These are phyloP conservation scores for Ophiostoma triangulosporum DNA, from an alignment of 2,329 filamentous ascomycete species.

Conservation along the genomic window DNA sequence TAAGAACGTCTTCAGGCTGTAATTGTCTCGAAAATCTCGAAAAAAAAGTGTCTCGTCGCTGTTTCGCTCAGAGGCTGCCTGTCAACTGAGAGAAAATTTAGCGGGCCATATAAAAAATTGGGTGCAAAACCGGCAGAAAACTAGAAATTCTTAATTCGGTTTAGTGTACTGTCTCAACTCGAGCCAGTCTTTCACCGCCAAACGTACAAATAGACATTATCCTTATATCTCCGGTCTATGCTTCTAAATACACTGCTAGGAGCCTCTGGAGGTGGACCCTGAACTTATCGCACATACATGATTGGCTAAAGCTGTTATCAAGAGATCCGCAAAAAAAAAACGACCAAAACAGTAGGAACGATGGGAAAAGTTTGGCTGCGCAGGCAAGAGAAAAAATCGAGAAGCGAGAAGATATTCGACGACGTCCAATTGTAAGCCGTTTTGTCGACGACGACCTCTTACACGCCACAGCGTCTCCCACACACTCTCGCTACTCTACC, in stretches of 20 bases:
- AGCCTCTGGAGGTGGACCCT: not conserved
- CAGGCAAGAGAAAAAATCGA: not conserved
- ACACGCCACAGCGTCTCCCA: not conserved
- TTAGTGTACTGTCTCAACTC: not conserved
- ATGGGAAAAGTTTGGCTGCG: constrained; percentile 2
- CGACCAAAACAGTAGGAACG: constrained; percentile 5
- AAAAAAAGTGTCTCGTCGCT: not conserved
- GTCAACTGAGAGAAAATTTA: constrained; percentile 7
- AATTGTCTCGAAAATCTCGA: not conserved
- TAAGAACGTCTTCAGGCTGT: too few species aligned
- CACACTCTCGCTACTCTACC: not conserved
- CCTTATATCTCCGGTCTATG: not conserved
- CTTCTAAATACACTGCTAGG: not conserved
- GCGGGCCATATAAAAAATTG: constrained; percentile 7
- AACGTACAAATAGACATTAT: not conserved
- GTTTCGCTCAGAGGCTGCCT: not conserved
- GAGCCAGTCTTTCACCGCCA: not conserved
- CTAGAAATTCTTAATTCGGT: constrained; percentile 10
- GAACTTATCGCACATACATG: not conserved
- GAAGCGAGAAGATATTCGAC: too few species aligned
- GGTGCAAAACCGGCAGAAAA: constrained; percentile 6
- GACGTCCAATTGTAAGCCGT: too few species aligned
- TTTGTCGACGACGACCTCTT: constrained; percentile 4
- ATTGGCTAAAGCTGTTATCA: constrained; percentile 10
- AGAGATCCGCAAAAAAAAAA: constrained; percentile 5